phyloP scores from a whole-genome alignment of 2,329 filamentous ascomycete species.

The Geosmithia flava region DNA sequence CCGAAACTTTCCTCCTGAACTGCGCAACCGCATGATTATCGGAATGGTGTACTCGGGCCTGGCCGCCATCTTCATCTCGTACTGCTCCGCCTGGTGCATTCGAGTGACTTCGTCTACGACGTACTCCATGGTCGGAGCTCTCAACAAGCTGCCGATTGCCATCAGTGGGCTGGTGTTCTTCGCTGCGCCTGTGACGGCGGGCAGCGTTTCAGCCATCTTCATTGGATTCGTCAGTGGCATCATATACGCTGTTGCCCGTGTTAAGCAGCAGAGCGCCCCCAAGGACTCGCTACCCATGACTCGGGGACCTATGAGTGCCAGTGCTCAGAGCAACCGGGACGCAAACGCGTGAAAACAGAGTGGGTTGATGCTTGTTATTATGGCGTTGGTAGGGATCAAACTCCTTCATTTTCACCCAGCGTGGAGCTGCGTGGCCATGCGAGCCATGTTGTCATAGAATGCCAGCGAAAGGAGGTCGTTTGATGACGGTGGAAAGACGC shows the following conservation, averaged over 20 bases:
- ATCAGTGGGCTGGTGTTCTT: constrained; percentile 91
- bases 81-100: constrained; percentile 97
- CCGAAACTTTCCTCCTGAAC: constrained; percentile 74
- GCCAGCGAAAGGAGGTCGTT: not conserved
- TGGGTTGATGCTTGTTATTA: not conserved
- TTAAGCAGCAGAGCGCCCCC: constrained; percentile 59
- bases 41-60: constrained; percentile 93
- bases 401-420: not conserved
- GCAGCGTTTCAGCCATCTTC: constrained; percentile 80
- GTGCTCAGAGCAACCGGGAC: constrained; percentile 82
- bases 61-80: constrained; percentile 95
- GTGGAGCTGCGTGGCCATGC: not conserved
- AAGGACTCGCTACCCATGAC: constrained; percentile 59
- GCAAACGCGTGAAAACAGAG: constrained; percentile 38
- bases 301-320: constrained; percentile 65
- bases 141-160: constrained; percentile 97
- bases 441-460: not conserved
- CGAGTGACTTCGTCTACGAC: constrained; percentile 95
- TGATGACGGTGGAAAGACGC: not conserved
- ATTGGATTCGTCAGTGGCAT: constrained; percentile 87
- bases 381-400: not conserved
- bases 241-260: constrained; percentile 56
- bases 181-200: constrained; percentile 81
- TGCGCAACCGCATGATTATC: constrained; percentile 66
- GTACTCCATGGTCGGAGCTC: constrained; percentile 96